Conservation (phyloP, 1,139 yeast species). For the Wickerhamomyces sp. region DNA sequence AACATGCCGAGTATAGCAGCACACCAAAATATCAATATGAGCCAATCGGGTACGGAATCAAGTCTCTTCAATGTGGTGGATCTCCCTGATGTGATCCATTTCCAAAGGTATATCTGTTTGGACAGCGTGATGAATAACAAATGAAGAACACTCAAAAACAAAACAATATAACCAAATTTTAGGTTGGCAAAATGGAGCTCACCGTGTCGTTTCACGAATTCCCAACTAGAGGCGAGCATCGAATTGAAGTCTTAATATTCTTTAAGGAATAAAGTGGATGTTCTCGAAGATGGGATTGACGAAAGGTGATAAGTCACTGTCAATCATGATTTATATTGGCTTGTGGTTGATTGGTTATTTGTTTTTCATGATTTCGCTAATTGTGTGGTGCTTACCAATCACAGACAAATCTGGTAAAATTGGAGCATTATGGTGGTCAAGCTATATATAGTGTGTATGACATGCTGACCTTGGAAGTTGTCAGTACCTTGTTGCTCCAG, state of each 20-base stretch:
- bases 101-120: constrained; percentile 15
- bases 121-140: constrained; percentile 19
- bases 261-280: too few species aligned
- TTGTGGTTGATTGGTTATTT: too few species aligned
- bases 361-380: neutral
- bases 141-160: constrained; percentile 33
- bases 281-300: too few species aligned
- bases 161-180: constrained; percentile 43
- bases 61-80: constrained; percentile 20
- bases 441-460: too few species aligned
- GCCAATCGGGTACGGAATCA: constrained; percentile 27
- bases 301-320: too few species aligned
- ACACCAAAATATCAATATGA: constrained; percentile 32
- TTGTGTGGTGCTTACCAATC: neutral
- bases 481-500: too few species aligned
- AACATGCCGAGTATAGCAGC: constrained; percentile 23
- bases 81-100: constrained; percentile 28
- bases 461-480: too few species aligned
- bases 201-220: constrained; percentile 24
- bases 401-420: too few species aligned
- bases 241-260: too few species aligned
- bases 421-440: too few species aligned
- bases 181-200: constrained; percentile 37
- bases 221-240: too few species aligned
- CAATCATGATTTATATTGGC: too few species aligned